Evolutionary conservation across 2,329 filamentous ascomycete genomes (phyloP).

Genomic region (Plectosphaerella sp.): DNA sequence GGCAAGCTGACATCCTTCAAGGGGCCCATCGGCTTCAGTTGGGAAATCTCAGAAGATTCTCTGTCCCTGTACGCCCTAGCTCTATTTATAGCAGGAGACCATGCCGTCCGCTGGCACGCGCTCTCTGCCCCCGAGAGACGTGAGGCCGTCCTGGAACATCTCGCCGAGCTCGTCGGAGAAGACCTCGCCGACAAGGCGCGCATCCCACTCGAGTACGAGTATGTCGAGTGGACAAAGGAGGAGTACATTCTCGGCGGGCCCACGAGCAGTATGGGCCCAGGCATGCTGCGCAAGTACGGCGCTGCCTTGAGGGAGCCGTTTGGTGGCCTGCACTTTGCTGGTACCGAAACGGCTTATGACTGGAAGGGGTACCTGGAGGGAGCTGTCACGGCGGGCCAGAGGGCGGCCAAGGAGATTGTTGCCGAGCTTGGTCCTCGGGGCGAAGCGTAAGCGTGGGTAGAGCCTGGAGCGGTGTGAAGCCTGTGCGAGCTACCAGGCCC

Average conservation of each 20-base stretch:
- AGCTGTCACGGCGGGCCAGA: slow-evolving; percentile 13
- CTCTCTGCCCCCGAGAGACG: slow-evolving; percentile 8
- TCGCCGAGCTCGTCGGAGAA: slow-evolving; percentile 10
- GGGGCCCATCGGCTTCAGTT: slow-evolving; percentile 21
- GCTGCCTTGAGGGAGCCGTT: slow-evolving; percentile 21
- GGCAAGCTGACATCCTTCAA: slow-evolving; percentile 33
- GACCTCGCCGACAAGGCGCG: slow-evolving; percentile 6
- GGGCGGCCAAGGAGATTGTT: slow-evolving; percentile 5
- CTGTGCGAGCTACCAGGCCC: no score
- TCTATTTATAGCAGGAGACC: slow-evolving; percentile 25
- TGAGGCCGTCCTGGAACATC: slow-evolving; percentile 12
- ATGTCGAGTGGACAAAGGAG: slow-evolving; percentile 14
- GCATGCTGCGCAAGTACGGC: slow-evolving; percentile 6
- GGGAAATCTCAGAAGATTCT: slow-evolving; percentile 19
- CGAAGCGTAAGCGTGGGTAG: no score
- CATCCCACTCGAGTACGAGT: slow-evolving; percentile 8
- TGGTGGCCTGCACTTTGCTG: slow-evolving; percentile 19
- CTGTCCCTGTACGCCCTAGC: slow-evolving; percentile 18
- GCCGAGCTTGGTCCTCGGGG: not conserved
- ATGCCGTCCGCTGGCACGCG: slow-evolving; percentile 19
- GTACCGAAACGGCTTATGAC: slow-evolving; percentile 15
- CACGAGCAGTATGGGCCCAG: slow-evolving; percentile 6
- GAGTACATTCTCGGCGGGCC: slow-evolving; percentile 12
- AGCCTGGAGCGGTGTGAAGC: no score
- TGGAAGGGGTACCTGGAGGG: slow-evolving; percentile 23